phyloP scores from a whole-genome alignment of 108 stramenopile genomes.

The Nannochloropsis gaditana region DNA sequence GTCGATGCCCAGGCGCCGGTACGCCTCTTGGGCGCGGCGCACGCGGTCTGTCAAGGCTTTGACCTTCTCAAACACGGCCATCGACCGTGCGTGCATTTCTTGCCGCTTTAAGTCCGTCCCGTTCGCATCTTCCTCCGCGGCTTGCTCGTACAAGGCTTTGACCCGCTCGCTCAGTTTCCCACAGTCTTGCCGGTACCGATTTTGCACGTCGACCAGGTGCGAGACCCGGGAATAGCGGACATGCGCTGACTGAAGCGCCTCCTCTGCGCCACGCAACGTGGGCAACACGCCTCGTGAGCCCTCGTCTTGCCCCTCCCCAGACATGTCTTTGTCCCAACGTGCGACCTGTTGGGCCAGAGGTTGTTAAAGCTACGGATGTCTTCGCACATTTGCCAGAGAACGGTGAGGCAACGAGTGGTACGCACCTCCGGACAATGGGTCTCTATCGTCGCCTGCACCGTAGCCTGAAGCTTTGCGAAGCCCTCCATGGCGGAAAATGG shows the following conservation, averaged over 20 bases:
- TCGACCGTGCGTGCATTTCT: constrained; percentile 5
- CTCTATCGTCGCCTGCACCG: background rate
- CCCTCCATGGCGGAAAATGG: background rate
- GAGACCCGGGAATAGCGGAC: background rate
- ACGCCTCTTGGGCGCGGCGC: background rate
- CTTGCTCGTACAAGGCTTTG: background rate
- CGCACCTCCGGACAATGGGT: background rate
- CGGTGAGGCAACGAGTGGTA: background rate
- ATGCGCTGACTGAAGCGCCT: background rate
- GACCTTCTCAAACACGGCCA: constrained; percentile 7
- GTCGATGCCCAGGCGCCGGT: background rate
- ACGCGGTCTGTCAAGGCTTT: background rate
- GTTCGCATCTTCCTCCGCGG: background rate
- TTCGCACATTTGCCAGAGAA: background rate
- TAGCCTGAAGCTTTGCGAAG: background rate
- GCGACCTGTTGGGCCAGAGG: background rate
- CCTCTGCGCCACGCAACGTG: background rate
- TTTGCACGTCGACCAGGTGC: background rate
- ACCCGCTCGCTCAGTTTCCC: background rate
- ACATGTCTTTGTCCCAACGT: constrained; percentile 19
- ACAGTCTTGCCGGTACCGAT: background rate
- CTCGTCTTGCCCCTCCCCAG: constrained; percentile 9
- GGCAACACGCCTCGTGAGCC: background rate
- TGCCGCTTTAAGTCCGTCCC: background rate
- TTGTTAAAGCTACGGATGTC: too few relatives aligned